Evolutionary conservation across 2,329 filamentous ascomycete species (phyloP), one percentile per base, ranked within the genome.

Genomic region (Botrytis galanthina): DNA sequence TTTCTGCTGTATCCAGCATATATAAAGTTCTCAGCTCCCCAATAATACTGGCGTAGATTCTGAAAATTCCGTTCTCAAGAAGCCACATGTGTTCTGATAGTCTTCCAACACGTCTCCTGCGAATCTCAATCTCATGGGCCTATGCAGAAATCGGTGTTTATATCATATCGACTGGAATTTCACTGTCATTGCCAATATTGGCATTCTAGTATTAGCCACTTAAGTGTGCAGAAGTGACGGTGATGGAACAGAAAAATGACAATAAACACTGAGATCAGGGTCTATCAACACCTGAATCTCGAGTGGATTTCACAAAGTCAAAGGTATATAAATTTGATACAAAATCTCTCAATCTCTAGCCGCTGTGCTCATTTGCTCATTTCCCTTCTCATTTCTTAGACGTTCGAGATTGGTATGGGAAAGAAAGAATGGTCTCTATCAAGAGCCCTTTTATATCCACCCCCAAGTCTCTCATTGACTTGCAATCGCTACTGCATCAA

Each of bases 101-200:
- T 10, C 46, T 48, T 9, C 0, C 9, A 12, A 12, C 20, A 10
- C 46, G 20, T 48, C 46, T 26, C 20, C 46, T 9, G 46, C 22
- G 46, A 26, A 26, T 48, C 0, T 48, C 9, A 48, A 48, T 48
- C 20, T 10, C 0, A 3, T 48, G 20, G 8, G 26, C 26, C 7
- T 22, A 26, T 9, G 22, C 26, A 51, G 48, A n/a, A 6, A n/a
- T 16, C 10, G 6, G 6, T 20, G 26, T n/a, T 12, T 12, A 51
- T 3, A 51, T 7, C 10, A n/a, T 4, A n/a, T 51, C 3, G 5
- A 5, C n/a, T 5, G 5, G 10, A n/a, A 5, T 51, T 0, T 14
- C 14, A n/a, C 3, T 14, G 10, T 51, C 48, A n/a, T 1, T 14
- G 10, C n/a, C 48, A 51, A n/a, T n/a, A n/a, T 1, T n/a, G 26